A percentile compares a stretch with the other conserved stretches of the same genome.
phyloP scores from a whole-genome alignment of 2,329 filamentous ascomycete genomes.

The Colletotrichum cuscutae region DNA sequence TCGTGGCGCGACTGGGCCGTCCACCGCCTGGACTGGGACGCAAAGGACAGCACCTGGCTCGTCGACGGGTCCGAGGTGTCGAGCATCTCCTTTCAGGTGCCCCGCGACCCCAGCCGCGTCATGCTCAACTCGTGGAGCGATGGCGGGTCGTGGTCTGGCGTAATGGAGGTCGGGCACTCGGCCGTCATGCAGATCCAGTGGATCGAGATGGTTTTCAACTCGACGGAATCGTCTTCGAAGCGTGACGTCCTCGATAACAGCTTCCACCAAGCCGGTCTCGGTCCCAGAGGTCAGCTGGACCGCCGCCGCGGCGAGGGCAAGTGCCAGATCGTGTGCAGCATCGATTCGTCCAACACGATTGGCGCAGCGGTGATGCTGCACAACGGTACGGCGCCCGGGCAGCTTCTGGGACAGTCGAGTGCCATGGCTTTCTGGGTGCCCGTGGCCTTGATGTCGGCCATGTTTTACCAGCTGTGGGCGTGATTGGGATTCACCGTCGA shows the following conservation, averaged over 20 bases:
- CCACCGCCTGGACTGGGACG: conserved; percentile 70
- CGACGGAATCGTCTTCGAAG: conserved; percentile 39
- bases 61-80: conserved; percentile 61
- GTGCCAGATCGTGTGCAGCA: conserved; percentile 46
- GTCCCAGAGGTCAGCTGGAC: conserved; percentile 15
- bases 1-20: conserved; percentile 67
- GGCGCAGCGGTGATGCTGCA: conserved; percentile 52
- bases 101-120: conserved; percentile 61
- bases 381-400: conserved; percentile 34
- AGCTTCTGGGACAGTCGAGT: conserved; percentile 35
- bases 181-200: conserved; percentile 70
- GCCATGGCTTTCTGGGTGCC: conserved; percentile 35
- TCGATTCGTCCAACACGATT: conserved; percentile 46
- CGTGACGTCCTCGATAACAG: conserved; percentile 2
- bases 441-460: conserved; percentile 24
- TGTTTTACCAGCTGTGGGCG: conserved; percentile 41
- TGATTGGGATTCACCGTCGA: neutral
- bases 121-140: conserved; percentile 72
- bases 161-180: conserved; percentile 61
- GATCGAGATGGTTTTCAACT: conserved; percentile 70
- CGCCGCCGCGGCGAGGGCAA: conserved; percentile 24
- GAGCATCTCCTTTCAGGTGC: conserved; percentile 65
- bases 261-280: neutral
- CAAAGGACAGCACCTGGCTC: conserved; percentile 64
- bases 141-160: conserved; percentile 68